phyloP scores from a whole-genome alignment of 2,329 filamentous ascomycete species.

The Cladosporium velox region DNA sequence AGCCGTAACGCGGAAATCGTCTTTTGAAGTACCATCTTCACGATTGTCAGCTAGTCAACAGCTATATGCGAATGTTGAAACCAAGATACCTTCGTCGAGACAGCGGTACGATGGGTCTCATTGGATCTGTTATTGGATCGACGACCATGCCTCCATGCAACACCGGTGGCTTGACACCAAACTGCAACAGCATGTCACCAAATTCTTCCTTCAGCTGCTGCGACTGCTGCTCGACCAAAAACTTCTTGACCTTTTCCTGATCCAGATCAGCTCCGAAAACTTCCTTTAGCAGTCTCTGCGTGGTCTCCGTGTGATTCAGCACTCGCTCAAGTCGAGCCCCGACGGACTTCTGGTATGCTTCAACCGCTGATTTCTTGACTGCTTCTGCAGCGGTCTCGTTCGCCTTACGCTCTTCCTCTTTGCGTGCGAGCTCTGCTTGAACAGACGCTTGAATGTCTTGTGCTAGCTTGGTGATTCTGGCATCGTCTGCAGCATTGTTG shows the following conservation, averaged over 20 bases:
- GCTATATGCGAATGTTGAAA: neutral
- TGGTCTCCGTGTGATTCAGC: neutral
- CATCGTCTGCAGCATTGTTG: neutral
- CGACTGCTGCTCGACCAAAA: slow-evolving; percentile 10
- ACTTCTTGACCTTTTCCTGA: neutral
- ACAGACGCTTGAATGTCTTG: slow-evolving; percentile 1
- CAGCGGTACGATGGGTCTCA: neutral
- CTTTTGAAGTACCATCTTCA: slow-evolving; percentile 13
- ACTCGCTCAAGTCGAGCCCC: slow-evolving; percentile 1
- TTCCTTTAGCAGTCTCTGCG: neutral
- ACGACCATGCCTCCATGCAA: neutral
- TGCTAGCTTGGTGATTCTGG: slow-evolving; percentile 1
- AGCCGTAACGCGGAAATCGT: neutral
- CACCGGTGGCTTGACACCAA: neutral
- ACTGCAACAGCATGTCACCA: neutral
- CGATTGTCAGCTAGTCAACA: neutral
- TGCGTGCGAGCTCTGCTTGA: slow-evolving; percentile 1
- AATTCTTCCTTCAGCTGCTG: slow-evolving; percentile 6
- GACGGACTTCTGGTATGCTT: neutral
- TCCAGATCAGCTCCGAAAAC: neutral
- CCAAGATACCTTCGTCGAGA: slow-evolving; percentile 1
- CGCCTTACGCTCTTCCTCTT: slow-evolving; percentile 4
- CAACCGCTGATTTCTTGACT: neutral
- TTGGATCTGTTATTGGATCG: neutral
- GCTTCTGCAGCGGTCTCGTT: neutral